Evolutionary conservation across 1,284 basidiomycete species (phyloP).

Genomic region (Wolfiporia cocos): DNA sequence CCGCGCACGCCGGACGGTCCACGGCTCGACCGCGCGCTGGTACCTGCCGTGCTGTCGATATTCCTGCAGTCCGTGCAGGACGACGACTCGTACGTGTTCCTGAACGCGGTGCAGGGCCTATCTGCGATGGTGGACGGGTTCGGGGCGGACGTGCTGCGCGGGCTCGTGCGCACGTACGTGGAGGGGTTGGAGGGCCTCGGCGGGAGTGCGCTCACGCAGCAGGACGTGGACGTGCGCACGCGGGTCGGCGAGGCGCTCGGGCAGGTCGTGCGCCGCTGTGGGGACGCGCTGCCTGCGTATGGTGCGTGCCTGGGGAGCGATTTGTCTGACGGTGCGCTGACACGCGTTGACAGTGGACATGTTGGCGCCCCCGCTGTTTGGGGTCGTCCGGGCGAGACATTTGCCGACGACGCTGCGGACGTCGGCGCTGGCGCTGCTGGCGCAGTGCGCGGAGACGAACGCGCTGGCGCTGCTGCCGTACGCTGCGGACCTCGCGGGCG

Average conservation of each 20-base stretch:
- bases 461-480: constrained; percentile 61
- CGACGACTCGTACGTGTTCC: constrained; percentile 92
- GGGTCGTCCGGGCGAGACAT: constrained; percentile 48
- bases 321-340: constrained; percentile 2
- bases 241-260: constrained; percentile 86
- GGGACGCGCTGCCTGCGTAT: constrained; percentile 62
- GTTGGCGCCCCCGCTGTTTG: constrained; percentile 67
- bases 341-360: constrained; percentile 43
- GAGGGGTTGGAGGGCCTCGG: constrained; percentile 45
- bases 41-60: constrained; percentile 83
- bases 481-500: constrained; percentile 50
- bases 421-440: constrained; percentile 80
- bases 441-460: constrained; percentile 64
- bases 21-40: constrained; percentile 51
- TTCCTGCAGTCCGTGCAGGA: constrained; percentile 86
- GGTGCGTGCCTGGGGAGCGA: constrained; percentile 39
- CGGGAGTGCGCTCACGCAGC: constrained; percentile 42
- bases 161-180: constrained; percentile 61
- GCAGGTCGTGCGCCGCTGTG: constrained; percentile 73
- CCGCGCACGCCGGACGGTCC: constrained; percentile 16
- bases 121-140: constrained; percentile 76
- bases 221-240: constrained; percentile 75
- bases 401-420: constrained; percentile 72
- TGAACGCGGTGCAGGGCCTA: constrained; percentile 90
- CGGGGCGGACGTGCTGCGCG: constrained; percentile 67